Base-by-base conservation (phyloP, 1,284 basidiomycete species). In the Puccinia brachypodii region DNA sequence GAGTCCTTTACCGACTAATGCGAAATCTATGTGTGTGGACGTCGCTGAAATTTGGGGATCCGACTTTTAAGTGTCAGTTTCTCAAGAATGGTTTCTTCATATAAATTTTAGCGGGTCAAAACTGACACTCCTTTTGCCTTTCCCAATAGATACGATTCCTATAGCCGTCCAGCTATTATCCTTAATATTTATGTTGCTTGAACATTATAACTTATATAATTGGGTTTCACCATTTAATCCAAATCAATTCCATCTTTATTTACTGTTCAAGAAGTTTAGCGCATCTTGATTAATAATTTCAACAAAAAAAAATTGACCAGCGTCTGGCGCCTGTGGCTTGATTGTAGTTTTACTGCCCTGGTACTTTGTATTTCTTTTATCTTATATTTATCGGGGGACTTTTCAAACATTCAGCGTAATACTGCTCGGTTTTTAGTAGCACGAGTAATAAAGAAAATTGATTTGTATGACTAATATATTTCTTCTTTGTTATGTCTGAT, bases 11-110 rank as follows among this genome's bases (percentile, higher is more conserved):
- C 44, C 56, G n/a, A 44, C 40, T 64, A 58, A 66, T 44, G 40
- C 56, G 13, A 64, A 47, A n/a, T 62, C 74, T 36, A 33, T 62
- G 38, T 62, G 42, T 47, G 8, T 76, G 25, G 74, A 76, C 31
- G 40, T 76, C 22, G 64, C 38, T 66, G 74, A 64, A 25, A 47
- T 76, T 16, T 76, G 74, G 74, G 56, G 36, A 2, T 76, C 40
- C 25, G 74, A 76, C 22, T 66, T 62, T 28, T 76, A 25, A 66
- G 42, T 31, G 50, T 60, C 73, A 58, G 38, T 56, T 60, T 42
- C 47, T 47, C 38, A 42, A 3, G 14, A 72, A n/a, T 53, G 22
- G 2, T 33, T 75, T 44, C 44, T 68, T n/a, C 8, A 62, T 7
- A 62, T 3, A 40, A 1, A 25, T 19, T 4, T 53, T 56, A 25